Percentiles rank a stretch among this genome's conserved stretches.
Conservation (phyloP, 805 yeast genomes). For the Teunomyces tritomae region DNA sequence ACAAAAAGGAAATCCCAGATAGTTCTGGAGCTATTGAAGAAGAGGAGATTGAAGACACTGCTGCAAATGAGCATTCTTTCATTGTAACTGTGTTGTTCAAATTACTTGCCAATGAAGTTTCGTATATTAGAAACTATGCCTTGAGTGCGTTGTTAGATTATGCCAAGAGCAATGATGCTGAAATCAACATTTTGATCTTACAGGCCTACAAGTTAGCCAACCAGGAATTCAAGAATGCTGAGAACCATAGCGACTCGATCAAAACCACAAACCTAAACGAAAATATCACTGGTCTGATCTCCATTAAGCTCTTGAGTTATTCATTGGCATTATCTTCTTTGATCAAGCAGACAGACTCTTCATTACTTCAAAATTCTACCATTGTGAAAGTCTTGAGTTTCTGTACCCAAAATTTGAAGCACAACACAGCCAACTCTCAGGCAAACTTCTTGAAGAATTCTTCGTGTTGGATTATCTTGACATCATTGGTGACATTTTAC, state of each 20-base stretch:
- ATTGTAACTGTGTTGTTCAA: slow-evolving; percentile 29
- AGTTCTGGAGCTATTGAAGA: slow-evolving; percentile 10
- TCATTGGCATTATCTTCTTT: slow-evolving; percentile 36
- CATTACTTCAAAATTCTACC: slow-evolving; percentile 37
- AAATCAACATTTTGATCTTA: slow-evolving; percentile 34
- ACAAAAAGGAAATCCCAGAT: slow-evolving; percentile 6
- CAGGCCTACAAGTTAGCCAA: slow-evolving; percentile 29
- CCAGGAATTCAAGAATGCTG: slow-evolving; percentile 22
- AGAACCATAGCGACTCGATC: slow-evolving; percentile 6
- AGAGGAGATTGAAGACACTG: slow-evolving; percentile 17
- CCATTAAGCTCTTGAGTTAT: slow-evolving; percentile 28
- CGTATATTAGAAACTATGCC: slow-evolving; percentile 35
- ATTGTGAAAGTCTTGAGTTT: slow-evolving; percentile 42
- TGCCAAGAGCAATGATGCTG: slow-evolving; percentile 29
- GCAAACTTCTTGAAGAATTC: slow-evolving; percentile 24
- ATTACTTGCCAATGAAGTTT: slow-evolving; percentile 31
- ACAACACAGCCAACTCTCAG: slow-evolving; percentile 22
- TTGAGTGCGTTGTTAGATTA: slow-evolving; percentile 29
- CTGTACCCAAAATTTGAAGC: slow-evolving; percentile 45
- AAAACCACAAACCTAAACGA: slow-evolving; percentile 10
- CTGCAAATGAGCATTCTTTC: slow-evolving; percentile 20
- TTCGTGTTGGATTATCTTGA: slow-evolving; percentile 41
- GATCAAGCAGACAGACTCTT: slow-evolving; percentile 34
- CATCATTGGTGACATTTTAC: slow-evolving; percentile 39
- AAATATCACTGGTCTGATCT: slow-evolving; percentile 16